Conservation (phyloP, 305 asterid genomes). For the Plantago coronopus region DNA sequence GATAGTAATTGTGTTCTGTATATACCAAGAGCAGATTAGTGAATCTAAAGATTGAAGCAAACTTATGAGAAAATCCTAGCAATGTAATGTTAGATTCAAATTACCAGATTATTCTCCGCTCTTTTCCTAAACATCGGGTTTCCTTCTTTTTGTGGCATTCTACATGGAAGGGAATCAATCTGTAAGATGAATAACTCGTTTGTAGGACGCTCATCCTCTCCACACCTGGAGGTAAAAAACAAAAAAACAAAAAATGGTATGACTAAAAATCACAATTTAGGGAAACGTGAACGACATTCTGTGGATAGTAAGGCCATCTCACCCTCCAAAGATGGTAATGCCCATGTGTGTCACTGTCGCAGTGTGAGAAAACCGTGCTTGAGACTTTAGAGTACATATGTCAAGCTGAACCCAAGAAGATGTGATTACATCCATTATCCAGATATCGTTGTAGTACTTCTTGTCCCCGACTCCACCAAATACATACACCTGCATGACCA, state of each 20-base stretch:
- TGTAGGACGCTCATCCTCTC: slow-evolving; percentile 89
- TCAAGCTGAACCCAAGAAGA: slow-evolving; percentile 73
- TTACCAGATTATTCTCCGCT: slow-evolving; percentile 39
- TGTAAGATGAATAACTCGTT: slow-evolving; percentile 74
- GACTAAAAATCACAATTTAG: slow-evolving; percentile 2
- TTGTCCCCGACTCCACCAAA: slow-evolving; percentile 92
- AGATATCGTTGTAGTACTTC: slow-evolving; percentile 69
- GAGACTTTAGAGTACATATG: slow-evolving; percentile 47
- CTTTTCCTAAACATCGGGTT: slow-evolving; percentile 34
- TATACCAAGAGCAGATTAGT: no score
- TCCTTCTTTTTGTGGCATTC: slow-evolving; percentile 34
- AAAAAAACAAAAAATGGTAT: neutral
- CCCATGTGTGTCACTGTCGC: slow-evolving; percentile 57
- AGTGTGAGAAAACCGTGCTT: slow-evolving; percentile 86
- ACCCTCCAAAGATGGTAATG: slow-evolving; percentile 89
- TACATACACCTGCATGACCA: slow-evolving; percentile 52
- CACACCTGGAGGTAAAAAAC: slow-evolving; percentile 55
- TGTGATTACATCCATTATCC: slow-evolving; percentile 62
- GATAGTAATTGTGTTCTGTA: no score
- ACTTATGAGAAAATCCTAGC: neutral
- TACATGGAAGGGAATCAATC: slow-evolving; percentile 34
- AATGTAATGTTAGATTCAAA: neutral
- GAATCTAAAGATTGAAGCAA: neutral
- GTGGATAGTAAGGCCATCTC: slow-evolving; percentile 14
- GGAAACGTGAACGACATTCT: neutral